These are phyloP conservation scores for Capronia coronata DNA, from an alignment of 2,329 filamentous ascomycete species.

Conservation along the genomic window DNA sequence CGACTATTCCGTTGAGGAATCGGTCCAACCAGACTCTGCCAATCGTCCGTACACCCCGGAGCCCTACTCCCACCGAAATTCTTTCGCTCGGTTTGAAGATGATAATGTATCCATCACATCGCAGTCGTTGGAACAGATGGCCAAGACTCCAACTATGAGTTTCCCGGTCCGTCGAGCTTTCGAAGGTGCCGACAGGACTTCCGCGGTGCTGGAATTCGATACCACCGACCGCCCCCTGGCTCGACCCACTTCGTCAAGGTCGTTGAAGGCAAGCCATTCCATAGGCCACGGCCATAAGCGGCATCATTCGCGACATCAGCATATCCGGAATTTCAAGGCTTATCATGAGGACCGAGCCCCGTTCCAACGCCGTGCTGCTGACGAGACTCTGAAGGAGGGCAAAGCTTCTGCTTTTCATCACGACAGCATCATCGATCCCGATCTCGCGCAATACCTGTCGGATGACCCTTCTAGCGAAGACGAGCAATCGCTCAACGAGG, in stretches of 20 bases:
- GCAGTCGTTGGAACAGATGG: constrained; percentile 42
- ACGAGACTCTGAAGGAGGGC: constrained; percentile 59
- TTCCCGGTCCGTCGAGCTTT: constrained; percentile 59
- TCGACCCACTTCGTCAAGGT: constrained; percentile 89
- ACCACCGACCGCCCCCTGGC: constrained; percentile 63
- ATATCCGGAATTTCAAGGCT: constrained; percentile 67
- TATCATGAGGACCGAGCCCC: constrained; percentile 74
- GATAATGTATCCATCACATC: constrained; percentile 43
- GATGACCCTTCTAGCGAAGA: constrained; percentile 89
- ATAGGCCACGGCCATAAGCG: constrained; percentile 65
- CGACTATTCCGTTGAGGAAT: constrained; percentile 71
- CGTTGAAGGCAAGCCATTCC: constrained; percentile 73
- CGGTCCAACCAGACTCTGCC: constrained; percentile 33
- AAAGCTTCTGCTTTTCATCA: constrained; percentile 89
- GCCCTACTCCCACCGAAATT: constrained; percentile 8
- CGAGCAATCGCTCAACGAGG: constrained; percentile 82
- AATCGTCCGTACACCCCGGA: constrained; percentile 27
- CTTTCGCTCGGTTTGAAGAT: constrained; percentile 36
- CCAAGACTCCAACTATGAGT: constrained; percentile 55
- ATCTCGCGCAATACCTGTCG: constrained; percentile 90
- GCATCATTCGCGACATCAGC: constrained; percentile 80
- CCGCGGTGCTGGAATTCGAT: constrained; percentile 85
- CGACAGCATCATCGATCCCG: constrained; percentile 97
- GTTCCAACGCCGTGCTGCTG: constrained; percentile 67
- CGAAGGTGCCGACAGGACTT: constrained; percentile 74